Conservation (phyloP, 164 flowering plant species). For the Magnolia changhungtana region DNA sequence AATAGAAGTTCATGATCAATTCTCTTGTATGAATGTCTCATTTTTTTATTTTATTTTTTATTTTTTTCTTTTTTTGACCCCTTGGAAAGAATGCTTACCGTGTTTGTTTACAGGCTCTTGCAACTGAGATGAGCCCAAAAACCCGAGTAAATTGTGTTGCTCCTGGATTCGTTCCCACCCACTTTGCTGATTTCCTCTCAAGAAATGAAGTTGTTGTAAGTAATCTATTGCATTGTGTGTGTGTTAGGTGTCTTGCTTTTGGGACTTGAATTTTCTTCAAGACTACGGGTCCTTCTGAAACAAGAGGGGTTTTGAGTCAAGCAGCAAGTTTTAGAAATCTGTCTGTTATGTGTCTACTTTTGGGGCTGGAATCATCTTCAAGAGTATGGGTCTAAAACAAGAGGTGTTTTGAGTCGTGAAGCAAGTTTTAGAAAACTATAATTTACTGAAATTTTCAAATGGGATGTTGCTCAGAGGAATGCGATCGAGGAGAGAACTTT, state of each 20-base stretch:
- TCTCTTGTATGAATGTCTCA: neutral
- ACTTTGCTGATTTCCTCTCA: constrained; percentile 59
- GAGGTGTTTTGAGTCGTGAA: no score
- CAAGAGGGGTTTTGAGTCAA: no score
- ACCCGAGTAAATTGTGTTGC: constrained; percentile 90
- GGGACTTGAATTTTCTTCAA: no score
- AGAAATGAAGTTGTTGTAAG: constrained; percentile 56
- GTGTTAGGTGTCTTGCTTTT: no score
- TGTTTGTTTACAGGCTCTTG: constrained; percentile 57
- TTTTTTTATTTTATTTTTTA: no score
- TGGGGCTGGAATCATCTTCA: no score
- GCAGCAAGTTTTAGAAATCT: neutral
- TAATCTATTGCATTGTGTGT: neutral
- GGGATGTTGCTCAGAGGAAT: constrained; percentile 42
- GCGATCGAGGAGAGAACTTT: constrained; percentile 42
- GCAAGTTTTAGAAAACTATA: neutral
- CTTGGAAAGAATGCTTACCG: neutral
- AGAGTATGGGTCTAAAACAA: no score
- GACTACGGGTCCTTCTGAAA: no score
- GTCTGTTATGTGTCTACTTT: no score
- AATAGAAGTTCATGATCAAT: neutral
- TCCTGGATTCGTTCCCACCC: constrained; percentile 98
- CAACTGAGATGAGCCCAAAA: constrained; percentile 77
- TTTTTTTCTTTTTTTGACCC: neutral
- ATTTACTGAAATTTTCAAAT: neutral